Evolutionary conservation across 805 yeast species (phyloP), one percentile per base, ranked within the genome.

Genomic region (Hanseniaspora guilliermondii): DNA sequence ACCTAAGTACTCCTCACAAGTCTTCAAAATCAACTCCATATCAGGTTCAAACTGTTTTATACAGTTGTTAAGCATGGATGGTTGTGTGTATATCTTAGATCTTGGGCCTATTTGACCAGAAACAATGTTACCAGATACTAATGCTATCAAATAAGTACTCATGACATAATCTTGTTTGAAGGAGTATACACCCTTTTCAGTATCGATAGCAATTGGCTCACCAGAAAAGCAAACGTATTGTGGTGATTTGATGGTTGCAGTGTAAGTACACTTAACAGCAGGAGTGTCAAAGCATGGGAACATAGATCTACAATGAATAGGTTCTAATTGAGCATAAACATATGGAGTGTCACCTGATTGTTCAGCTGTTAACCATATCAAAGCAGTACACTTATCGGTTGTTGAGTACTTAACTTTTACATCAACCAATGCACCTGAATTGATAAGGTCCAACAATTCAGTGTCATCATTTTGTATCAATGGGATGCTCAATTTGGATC

Each of bases 231-330:
- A 79, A 3, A 79, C 78, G n/a, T 85, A 85, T 53, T 77, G 73
- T 16, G 79, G 75, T 1, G 95, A 85, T 41, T 67, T 74, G 53
- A 85, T 79, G 24, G 69, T 70, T 58, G 82, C 80, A 17, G 70
- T 65, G 62, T 74, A 85, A 0, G 82, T 73, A 1, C 88, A 76
- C 65, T 88, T 88, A 32, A 87, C 75, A 0, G 91, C 76, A 1
- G 96, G 96, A 0, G 96, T 87, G 67, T 88, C 96, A 64, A 88
- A 88, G 62, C 87, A 85, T 8, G 96, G 96, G 70, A 85, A 82
- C 63, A 87, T 73, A 16, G 91, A 78, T 62, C 96, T 76, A 6
- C 95, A 93, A 64, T 88, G 96, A 59, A 85, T 87, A 37, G 96
- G 88, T 70, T 88, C 95, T 64, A 94, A 78, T 69, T 88, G 96